A percentile compares a stretch with the other conserved stretches of the same genome.
Conservation (phyloP, 148 eudicot genomes). For the Cornus kousa region DNA sequence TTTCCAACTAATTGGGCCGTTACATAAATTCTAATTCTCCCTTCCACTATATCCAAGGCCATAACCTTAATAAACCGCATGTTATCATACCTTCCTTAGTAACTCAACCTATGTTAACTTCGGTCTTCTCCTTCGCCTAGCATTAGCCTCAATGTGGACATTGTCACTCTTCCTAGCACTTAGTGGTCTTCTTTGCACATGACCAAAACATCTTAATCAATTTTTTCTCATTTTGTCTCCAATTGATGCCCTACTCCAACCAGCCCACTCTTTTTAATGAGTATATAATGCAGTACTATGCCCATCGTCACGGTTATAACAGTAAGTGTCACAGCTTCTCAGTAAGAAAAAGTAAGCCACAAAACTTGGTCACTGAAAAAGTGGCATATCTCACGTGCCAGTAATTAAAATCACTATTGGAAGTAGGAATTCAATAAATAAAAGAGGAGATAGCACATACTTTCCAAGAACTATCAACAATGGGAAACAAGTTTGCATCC, state of each 20-base stretch:
- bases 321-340: background rate
- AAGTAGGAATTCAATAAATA: background rate
- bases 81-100: no score
- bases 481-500: conserved; percentile 84
- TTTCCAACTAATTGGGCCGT: no score
- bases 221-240: background rate
- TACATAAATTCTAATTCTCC: no score
- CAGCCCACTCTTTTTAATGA: background rate
- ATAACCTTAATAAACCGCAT: no score
- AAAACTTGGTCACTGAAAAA: background rate
- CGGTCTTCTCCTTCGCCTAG: no score
- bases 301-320: background rate
- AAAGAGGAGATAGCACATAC: conserved; percentile 41
- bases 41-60: no score
- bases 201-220: background rate
- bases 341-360: background rate
- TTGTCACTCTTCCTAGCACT: no score
- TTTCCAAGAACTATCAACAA: conserved; percentile 91
- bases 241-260: background rate
- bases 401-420: background rate
- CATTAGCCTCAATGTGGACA: no score
- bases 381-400: background rate
- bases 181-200: no score
- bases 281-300: background rate
- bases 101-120: no score